Base-by-base conservation (phyloP, 2,329 filamentous ascomycete species). In the Neofusicoccum ribis region DNA sequence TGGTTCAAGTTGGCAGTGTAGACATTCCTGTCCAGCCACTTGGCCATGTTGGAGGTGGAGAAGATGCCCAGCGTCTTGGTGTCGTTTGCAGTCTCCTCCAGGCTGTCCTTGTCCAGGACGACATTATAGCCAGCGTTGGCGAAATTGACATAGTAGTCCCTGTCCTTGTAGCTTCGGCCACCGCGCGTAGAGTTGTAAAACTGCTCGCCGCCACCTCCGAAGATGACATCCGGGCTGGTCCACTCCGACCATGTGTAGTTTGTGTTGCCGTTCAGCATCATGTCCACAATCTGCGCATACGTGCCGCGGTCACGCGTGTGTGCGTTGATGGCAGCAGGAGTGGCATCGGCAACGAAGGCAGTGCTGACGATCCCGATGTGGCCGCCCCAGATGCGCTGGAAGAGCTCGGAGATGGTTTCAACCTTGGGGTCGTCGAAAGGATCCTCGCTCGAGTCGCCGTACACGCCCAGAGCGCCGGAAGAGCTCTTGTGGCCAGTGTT, bases 21-120 rank as follows among this genome's bases (percentile, higher is more conserved):
- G 69, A 96, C 83, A 71, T 95, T 93, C 69, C 92, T 88, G 79
- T 96, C 92, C 11, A 96, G 84, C 91, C 92, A 96, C 72, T 92
- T 91, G 47, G 91, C 90, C 74, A 96, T 85, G 78, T 91, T 91
- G 68, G 84, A 85, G 67, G 85, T 84, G 72, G 87, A 88, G 81
- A 95, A 96, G 72, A 96, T 88, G 39, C 92, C 92, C 1, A 96
- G 87, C 0, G 90, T 86, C 72, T 85, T 88, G 69, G 87, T 82
- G 63, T 80, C 80, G 72, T 84, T 86, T 56, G 86, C 81, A 1
- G 85, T 83, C 31, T 81, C 77, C 3, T 84, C 74, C 1, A 96
- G 84, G 2, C 87, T 83, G 1, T 91, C 93, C 77, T 91, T 91
- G 83, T 94, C 93, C 69, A 87, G 80, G 67, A 88, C 86, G 69